Evolutionary conservation across 345 rosid genomes (phyloP).

Genomic region (Brassica incana): DNA sequence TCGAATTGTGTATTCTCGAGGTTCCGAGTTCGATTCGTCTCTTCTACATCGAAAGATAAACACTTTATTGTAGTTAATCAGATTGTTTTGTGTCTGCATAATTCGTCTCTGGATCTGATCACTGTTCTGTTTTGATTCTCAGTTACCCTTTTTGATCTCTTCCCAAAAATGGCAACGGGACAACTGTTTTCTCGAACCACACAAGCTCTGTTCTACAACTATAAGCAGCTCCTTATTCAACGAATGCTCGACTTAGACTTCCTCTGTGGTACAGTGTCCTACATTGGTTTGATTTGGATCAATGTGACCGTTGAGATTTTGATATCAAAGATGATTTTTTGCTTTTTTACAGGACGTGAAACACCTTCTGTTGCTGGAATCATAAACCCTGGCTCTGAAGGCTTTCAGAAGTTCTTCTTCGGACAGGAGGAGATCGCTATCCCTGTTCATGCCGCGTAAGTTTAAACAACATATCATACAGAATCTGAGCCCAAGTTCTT

Average conservation of each 20-base stretch:
- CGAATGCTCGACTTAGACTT: constrained; percentile 99
- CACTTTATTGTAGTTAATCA: neutral
- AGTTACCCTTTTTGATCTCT: constrained; percentile 36
- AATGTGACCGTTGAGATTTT: constrained; percentile 4
- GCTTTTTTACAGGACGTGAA: constrained; percentile 63
- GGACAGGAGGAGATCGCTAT: constrained; percentile 99
- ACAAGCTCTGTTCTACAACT: constrained; percentile 90
- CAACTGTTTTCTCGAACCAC: constrained; percentile 86
- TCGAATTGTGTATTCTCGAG: constrained; percentile 5
- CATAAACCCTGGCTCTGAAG: constrained; percentile 91
- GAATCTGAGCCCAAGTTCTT: neutral
- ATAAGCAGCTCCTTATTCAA: constrained; percentile 94
- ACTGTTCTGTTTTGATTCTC: constrained; percentile 15
- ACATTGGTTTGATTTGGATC: neutral
- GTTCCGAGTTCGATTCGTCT: neutral
- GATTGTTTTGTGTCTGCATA: neutral
- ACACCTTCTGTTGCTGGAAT: constrained; percentile 98
- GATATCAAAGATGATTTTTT: neutral
- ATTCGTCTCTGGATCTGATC: constrained; percentile 21
- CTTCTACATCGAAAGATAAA: neutral
- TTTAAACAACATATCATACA: too few relatives aligned
- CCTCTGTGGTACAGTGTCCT: constrained; percentile 66
- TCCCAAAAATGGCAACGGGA: constrained; percentile 75
- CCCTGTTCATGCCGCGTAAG: constrained; percentile 87
- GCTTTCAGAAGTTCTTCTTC: constrained; percentile 94